Evolutionary conservation across 176 grass and related monocot species (phyloP), one percentile per base, ranked within the genome.

Genomic region (Avena sativa): DNA sequence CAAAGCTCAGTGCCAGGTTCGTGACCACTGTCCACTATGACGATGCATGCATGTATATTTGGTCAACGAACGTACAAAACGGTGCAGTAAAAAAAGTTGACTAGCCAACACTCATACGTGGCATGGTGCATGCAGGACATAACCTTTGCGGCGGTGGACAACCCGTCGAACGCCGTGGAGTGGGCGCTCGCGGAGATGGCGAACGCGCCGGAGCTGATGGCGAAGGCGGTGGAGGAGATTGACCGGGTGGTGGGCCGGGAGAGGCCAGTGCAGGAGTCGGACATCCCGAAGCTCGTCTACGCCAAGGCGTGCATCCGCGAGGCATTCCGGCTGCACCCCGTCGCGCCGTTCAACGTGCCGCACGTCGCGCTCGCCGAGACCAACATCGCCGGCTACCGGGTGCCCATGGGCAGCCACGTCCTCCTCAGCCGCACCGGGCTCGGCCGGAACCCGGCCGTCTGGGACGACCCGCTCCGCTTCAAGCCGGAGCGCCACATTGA

Each of bases 281-380:
- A 86, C 53, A 43, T 86, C 70, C 36, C 71, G 2, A 49, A 28
- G 20, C 84, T 86, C 11, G 56, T 20, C 43, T 86, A 90, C 71
- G 4, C 58, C 16, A 86, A 79, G 71, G 79, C 88, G 0, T 82
- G 79, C 69, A 23, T 76, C 40, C 71, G 88, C 0, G 88, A 90
- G 71, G 71, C 78, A 7, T 76, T 86, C 32, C 84, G 88, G 4
- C 70, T 90, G 13, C 88, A 90, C 83, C 78, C 78, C 0, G 70
- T 86, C 0, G 17, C 70, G 4, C 51, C 88, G 0, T 86, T 90
- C 79, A 86, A 90, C 51, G 36, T 83, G 12, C 88, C 79, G 1
- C 88, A 82, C 15, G 79, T 82, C 2, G 78, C 83, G 3, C 66
- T 86, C 32, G 8, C 19, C 9, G 79, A 86, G 15, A n/a, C 79